A percentile compares a stretch with the other conserved stretches of the same genome.
phyloP scores from a whole-genome alignment of 441 rosid genomes.

The Gossypium davidsonii region DNA sequence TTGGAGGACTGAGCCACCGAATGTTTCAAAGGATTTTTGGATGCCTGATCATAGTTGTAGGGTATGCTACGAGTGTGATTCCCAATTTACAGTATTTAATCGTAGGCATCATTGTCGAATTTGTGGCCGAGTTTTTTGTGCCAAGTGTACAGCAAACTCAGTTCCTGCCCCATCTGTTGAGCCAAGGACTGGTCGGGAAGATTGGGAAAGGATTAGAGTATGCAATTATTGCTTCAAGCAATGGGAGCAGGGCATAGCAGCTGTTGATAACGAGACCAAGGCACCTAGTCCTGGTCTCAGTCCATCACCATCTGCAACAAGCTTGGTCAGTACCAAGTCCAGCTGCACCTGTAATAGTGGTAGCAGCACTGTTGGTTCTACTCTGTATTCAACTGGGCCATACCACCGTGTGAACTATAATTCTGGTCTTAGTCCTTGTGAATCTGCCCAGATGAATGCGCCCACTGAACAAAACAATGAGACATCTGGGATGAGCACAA shows the following conservation, averaged over 20 bases:
- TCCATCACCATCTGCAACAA: slow-evolving; percentile 48
- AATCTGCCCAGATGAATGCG: slow-evolving; percentile 32
- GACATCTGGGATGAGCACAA: slow-evolving; percentile 27
- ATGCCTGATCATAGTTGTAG: slow-evolving; percentile 81
- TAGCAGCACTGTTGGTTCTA: slow-evolving; percentile 42
- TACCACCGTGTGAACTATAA: slow-evolving; percentile 32
- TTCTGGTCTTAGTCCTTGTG: slow-evolving; percentile 31
- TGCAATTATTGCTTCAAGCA: slow-evolving; percentile 68
- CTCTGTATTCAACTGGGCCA: slow-evolving; percentile 35
- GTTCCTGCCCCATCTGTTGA: slow-evolving; percentile 48
- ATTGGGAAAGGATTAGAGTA: slow-evolving; percentile 49
- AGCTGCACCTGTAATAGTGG: slow-evolving; percentile 47
- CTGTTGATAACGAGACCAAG: slow-evolving; percentile 39
- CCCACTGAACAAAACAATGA: slow-evolving; percentile 30
- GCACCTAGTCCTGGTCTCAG: slow-evolving; percentile 39
- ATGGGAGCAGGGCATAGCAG: slow-evolving; percentile 44
- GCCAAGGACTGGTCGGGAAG: slow-evolving; percentile 35
- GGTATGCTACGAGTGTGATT: slow-evolving; percentile 70
- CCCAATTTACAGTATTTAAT: slow-evolving; percentile 54
- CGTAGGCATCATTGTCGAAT: slow-evolving; percentile 72
- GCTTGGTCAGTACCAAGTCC: slow-evolving; percentile 51
- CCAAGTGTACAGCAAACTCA: slow-evolving; percentile 56
- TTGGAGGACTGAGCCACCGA: slow-evolving; percentile 34
- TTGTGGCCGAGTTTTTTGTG: slow-evolving; percentile 69
- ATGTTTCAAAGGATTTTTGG: slow-evolving; percentile 68